Evolutionary conservation across 2,329 filamentous ascomycete species (phyloP), one percentile per base, ranked within the genome.

Genomic region (Harringtonia aguacate): DNA sequence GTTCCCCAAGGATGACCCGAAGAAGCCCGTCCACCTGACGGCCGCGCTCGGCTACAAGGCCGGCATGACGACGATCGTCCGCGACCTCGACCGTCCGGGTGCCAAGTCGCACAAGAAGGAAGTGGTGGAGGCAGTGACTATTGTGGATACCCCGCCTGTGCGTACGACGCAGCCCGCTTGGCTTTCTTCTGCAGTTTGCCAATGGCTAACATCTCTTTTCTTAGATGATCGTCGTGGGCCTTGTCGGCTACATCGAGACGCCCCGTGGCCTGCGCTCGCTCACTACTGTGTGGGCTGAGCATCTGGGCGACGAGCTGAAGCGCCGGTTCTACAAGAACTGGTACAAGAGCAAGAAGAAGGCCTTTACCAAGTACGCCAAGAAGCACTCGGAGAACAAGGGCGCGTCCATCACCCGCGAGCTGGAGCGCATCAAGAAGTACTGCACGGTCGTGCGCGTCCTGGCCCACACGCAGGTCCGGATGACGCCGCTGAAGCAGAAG

Each of bases 291-390:
- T 98, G 92, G 92, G 92, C 92, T 65, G 92, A 97, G 82, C 92
- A 98, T 72, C 73, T 98, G 72, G 86, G 85, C 73, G 92, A 98
- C 72, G 92, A 97, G 77, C 68, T 98, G 72, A 95, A 95, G 84
- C 86, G 92, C 65, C 86, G 92, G 68, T 98, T 98, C 87, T 98
- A 98, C 86, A 97, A 97, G 88, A 98, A 98, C 85, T 98, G 92
- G 92, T 98, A 98, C 86, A 95, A 95, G 85, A 88, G 82, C 81
- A 98, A 98, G 89, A 97, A 95, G 87, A 98, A 98, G 90, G 92
- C 92, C 53, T 98, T 98, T 79, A 98, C 92, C 80, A 95, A 94
- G 80, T 98, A 98, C 76, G 87, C 92, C 78, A 98, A 97, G 87
- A 90, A 94, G 83, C 87, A 97, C 84, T 88, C 90, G 55, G 90